Evolutionary conservation across 169 alveolate genomes (phyloP).

Genomic region (Cryptosporidium xiaoi): DNA sequence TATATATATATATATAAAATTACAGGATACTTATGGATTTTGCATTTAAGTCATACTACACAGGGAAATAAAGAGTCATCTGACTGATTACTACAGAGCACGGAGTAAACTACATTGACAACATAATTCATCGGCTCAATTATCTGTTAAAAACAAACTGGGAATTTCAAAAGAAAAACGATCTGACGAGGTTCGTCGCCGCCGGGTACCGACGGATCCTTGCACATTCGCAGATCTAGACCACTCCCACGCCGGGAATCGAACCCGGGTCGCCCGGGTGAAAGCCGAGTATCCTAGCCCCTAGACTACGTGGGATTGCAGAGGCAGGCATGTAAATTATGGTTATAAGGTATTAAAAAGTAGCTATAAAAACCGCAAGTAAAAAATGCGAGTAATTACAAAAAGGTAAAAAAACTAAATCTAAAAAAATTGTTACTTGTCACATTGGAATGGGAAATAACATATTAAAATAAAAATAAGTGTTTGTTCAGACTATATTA

Average conservation of each 20-base stretch:
- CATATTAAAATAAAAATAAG: background rate
- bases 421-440: too few relatives aligned
- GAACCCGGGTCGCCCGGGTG: slow-evolving; percentile 85
- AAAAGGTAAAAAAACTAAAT: background rate
- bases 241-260: slow-evolving; percentile 83
- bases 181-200: background rate
- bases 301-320: slow-evolving; percentile 82
- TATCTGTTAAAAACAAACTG: background rate
- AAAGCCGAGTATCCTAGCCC: slow-evolving; percentile 83
- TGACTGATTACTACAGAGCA: background rate
- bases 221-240: background rate
- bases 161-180: too few relatives aligned
- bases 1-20: too few relatives aligned
- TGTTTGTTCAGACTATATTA: too few relatives aligned
- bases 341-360: slow-evolving; percentile 9
- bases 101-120: background rate
- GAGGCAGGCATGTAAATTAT: background rate
- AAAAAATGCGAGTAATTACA: background rate
- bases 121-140: background rate
- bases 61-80: background rate
- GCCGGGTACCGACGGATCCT: background rate
- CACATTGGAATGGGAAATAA: background rate
- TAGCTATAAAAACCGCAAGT: background rate
- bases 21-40: too few relatives aligned
- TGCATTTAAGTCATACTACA: too few relatives aligned